phyloP scores from a whole-genome alignment of 2,329 filamentous ascomycete genomes.

The Aspergillus alliaceus region DNA sequence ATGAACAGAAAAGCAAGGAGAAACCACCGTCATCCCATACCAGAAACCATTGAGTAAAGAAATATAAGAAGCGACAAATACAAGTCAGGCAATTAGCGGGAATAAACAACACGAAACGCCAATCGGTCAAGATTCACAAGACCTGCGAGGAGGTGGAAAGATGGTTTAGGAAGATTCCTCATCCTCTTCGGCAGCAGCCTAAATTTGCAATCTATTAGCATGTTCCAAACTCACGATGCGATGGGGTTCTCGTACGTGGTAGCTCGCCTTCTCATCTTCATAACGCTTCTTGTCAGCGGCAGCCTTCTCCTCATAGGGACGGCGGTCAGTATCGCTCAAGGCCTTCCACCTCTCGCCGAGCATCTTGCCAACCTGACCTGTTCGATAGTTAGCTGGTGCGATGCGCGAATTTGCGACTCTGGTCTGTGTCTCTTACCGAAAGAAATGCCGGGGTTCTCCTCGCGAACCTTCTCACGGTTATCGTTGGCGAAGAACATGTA shows the following conservation, averaged over 20 bases:
- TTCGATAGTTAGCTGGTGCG: slow-evolving; percentile 17
- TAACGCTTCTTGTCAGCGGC: slow-evolving; percentile 98
- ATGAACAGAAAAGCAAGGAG: slow-evolving; percentile 30
- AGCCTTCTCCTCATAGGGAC: slow-evolving; percentile 95
- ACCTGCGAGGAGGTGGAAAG: slow-evolving; percentile 18
- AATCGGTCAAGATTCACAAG: slow-evolving; percentile 28
- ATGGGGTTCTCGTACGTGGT: slow-evolving; percentile 65
- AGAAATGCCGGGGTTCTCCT: slow-evolving; percentile 96
- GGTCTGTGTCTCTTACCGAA: slow-evolving; percentile 66
- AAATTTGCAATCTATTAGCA: slow-evolving; percentile 7
- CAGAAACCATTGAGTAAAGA: slow-evolving; percentile 33
- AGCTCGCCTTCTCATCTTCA: slow-evolving; percentile 94
- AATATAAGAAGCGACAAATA: slow-evolving; percentile 30
- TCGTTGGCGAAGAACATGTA: slow-evolving; percentile 99
- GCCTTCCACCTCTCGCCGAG: slow-evolving; percentile 99
- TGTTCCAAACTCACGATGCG: neutral
- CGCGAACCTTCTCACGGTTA: slow-evolving; percentile 95
- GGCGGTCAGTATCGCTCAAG: slow-evolving; percentile 86
- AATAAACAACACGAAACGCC: slow-evolving; percentile 38
- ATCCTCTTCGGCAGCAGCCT: slow-evolving; percentile 61
- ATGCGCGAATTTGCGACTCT: neutral
- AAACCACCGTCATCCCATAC: slow-evolving; percentile 35
- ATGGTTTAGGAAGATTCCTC: slow-evolving; percentile 47
- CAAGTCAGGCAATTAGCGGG: slow-evolving; percentile 31
- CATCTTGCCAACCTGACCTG: slow-evolving; percentile 94